Percentiles rank a stretch among this genome's conserved stretches.
phyloP scores from a whole-genome alignment of 768 basidiomycete genomes.

The Panellus pusillus region DNA sequence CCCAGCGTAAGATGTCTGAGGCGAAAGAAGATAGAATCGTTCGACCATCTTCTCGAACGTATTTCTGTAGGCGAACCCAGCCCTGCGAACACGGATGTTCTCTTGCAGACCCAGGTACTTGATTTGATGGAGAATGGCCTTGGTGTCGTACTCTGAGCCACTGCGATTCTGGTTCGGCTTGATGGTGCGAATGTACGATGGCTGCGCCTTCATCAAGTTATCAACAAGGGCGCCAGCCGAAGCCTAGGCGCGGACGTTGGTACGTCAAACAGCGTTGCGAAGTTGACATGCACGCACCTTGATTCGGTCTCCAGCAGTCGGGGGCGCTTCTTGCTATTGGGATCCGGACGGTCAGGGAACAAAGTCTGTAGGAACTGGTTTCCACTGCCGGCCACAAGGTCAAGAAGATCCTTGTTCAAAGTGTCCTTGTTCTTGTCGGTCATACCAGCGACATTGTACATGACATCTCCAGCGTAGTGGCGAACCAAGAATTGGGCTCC shows the following conservation, averaged over 20 bases:
- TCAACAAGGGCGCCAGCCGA: slow-evolving; percentile 97
- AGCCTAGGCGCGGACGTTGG: slow-evolving; percentile 39
- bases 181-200: slow-evolving; percentile 98
- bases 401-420: slow-evolving; percentile 90
- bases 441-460: slow-evolving; percentile 97
- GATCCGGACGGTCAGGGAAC: slow-evolving; percentile 94
- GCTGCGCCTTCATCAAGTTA: slow-evolving; percentile 96
- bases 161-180: slow-evolving; percentile 98
- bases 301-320: slow-evolving; percentile 97
- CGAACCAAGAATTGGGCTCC: slow-evolving; percentile 93
- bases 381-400: slow-evolving; percentile 76
- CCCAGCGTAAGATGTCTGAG: slow-evolving; percentile 95
- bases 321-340: slow-evolving; percentile 98
- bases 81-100: slow-evolving; percentile 95
- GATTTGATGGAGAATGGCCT: slow-evolving; percentile 97
- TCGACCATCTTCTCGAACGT: slow-evolving; percentile 99
- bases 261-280: neutral
- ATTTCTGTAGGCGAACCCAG: slow-evolving; percentile 97
- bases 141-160: slow-evolving; percentile 85
- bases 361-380: slow-evolving; percentile 86
- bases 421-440: slow-evolving; percentile 99
- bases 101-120: slow-evolving; percentile 98
- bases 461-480: slow-evolving; percentile 98
- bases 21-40: slow-evolving; percentile 93
- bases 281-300: slow-evolving; percentile 54